Conservation (phyloP, 805 yeast species). For the Nakazawaea populi region DNA sequence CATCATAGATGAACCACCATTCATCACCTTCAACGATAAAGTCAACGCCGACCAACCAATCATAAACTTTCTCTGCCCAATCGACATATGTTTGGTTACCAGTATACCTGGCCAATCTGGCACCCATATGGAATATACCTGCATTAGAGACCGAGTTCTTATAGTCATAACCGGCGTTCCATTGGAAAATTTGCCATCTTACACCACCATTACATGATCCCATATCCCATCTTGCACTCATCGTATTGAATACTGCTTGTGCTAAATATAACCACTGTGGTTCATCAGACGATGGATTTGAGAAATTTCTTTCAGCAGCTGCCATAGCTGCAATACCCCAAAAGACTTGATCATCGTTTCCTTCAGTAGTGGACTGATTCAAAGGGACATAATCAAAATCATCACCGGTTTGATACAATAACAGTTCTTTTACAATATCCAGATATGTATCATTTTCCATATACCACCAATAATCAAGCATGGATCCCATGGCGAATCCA, state of each 20-base stretch:
- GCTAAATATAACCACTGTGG: constrained; percentile 75
- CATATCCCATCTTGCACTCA: constrained; percentile 75
- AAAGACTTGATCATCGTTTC: constrained; percentile 91
- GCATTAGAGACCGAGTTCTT: constrained; percentile 89
- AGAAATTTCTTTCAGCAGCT: constrained; percentile 79
- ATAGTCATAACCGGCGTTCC: constrained; percentile 85
- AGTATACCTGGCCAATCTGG: constrained; percentile 78
- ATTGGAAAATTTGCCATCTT: constrained; percentile 87
- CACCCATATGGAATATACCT: constrained; percentile 72
- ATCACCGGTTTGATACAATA: constrained; percentile 60
- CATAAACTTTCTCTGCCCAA: constrained; percentile 66
- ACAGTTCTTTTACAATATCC: constrained; percentile 49
- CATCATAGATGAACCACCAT: constrained; percentile 55
- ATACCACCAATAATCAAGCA: constrained; percentile 68
- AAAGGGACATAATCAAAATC: constrained; percentile 68
- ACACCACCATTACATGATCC: constrained; percentile 66
- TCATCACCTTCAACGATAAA: constrained; percentile 29
- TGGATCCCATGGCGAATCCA: constrained; percentile 68
- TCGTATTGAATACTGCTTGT: constrained; percentile 83
- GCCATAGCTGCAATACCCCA: constrained; percentile 87
- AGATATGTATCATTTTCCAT: constrained; percentile 66
- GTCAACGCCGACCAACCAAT: constrained; percentile 57
- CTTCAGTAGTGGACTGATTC: constrained; percentile 80
- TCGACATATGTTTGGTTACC: constrained; percentile 65
- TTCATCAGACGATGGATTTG: constrained; percentile 53